Conservation (phyloP, 371 early-diverging fungal species). For the Chytridiales sp. region DNA sequence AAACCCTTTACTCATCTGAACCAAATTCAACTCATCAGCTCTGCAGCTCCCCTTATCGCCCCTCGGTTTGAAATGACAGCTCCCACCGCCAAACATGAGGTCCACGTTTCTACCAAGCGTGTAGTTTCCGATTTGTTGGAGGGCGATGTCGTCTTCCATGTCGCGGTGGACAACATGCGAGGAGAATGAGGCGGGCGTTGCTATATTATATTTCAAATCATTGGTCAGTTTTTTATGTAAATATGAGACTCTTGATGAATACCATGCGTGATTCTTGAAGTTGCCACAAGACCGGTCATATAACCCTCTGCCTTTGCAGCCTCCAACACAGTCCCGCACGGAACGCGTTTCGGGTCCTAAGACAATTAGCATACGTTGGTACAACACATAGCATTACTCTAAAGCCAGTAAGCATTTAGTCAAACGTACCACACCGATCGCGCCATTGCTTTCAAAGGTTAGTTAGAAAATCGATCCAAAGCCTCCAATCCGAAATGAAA, state of each 20-base stretch:
- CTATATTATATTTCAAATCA: slow-evolving; percentile 15
- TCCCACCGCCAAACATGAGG: slow-evolving; percentile 90
- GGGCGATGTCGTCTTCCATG: slow-evolving; percentile 71
- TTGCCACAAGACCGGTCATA: slow-evolving; percentile 87
- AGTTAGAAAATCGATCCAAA: no score
- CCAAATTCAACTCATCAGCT: slow-evolving; percentile 64
- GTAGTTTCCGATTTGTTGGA: slow-evolving; percentile 82
- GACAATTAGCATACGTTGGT: not conserved
- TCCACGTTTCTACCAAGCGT: slow-evolving; percentile 80
- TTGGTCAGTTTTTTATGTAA: not conserved
- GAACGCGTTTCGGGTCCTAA: slow-evolving; percentile 45
- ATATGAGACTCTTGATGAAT: slow-evolving; percentile 55
- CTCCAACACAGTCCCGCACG: slow-evolving; percentile 92
- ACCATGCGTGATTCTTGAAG: slow-evolving; percentile 91
- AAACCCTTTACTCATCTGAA: slow-evolving; percentile 43
- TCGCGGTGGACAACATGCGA: slow-evolving; percentile 79
- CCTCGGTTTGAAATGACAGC: slow-evolving; percentile 78
- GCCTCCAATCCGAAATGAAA: slow-evolving; percentile 67
- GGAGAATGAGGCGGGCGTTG: slow-evolving; percentile 55
- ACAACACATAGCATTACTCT: not conserved
- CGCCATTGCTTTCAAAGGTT: no score
- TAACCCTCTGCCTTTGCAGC: slow-evolving; percentile 81
- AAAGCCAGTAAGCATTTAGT: not conserved
- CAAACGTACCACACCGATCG: slow-evolving; percentile 57
- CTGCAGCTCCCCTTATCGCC: slow-evolving; percentile 60